Percentiles rank a stretch among this genome's conserved stretches.
Evolutionary conservation across 2,329 filamentous ascomycete genomes (phyloP).

Genomic region (Talaromyces amestolkiae): DNA sequence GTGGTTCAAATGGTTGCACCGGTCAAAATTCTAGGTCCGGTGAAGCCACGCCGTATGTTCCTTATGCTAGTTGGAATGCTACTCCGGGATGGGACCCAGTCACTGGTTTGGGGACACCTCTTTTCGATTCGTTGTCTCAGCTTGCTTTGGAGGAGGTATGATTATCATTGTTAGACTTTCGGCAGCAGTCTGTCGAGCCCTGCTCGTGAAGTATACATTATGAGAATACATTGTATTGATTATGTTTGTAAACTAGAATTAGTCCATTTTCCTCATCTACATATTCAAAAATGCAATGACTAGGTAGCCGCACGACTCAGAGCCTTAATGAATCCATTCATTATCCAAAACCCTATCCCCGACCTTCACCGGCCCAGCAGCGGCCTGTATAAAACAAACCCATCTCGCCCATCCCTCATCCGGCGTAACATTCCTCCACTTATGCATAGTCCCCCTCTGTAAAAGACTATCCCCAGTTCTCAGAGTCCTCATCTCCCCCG

Average conservation of each 20-base stretch:
- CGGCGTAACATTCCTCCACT: conserved; percentile 51
- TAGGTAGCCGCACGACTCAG: no score
- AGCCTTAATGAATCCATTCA: conserved; percentile 7
- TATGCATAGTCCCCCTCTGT: conserved; percentile 56
- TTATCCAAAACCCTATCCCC: conserved; percentile 1
- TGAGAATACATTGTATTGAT: neutral
- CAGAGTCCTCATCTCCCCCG: conserved; percentile 50
- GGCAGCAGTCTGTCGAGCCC: neutral
- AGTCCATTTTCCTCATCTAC: neutral
- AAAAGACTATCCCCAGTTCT: conserved; percentile 54
- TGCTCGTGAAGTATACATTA: neutral
- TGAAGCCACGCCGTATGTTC: conserved; percentile 37
- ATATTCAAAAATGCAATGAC: no score
- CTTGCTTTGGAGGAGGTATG: conserved; percentile 19
- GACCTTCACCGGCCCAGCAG: neutral
- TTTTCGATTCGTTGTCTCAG: conserved; percentile 26
- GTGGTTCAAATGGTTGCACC: conserved; percentile 48
- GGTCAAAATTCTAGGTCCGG: conserved; percentile 37
- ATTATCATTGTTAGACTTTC: neutral
- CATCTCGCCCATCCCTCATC: conserved; percentile 49
- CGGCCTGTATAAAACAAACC: conserved; percentile 30
- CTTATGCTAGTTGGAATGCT: conserved; percentile 52
- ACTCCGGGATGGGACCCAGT: conserved; percentile 44
- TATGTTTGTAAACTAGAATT: neutral
- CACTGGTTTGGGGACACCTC: conserved; percentile 39